Evolutionary conservation across 2,329 filamentous ascomycete genomes (phyloP), one percentile per base, ranked within the genome.

Genomic region (Pestalotiopsis sp.): DNA sequence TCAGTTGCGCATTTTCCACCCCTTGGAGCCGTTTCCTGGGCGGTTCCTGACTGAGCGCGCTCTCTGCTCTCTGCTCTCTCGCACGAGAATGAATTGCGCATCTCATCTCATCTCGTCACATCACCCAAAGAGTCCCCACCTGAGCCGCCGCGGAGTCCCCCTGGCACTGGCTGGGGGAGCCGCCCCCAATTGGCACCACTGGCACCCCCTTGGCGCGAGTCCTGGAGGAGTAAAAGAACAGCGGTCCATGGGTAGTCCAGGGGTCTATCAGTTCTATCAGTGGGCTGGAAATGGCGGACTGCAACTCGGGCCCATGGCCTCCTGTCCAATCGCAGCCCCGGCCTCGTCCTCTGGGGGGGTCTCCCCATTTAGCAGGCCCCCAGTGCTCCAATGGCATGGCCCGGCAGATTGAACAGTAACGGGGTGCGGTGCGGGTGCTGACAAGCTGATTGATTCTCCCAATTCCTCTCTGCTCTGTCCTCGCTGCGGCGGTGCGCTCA

Each of bases 241-340:
- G 45, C 45, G 45, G 31, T 20, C 45, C 59, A 62, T 45, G 20
- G 14, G 41, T 25, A 31, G 52, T 14, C 39, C 64, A 38, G 31
- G 64, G 64, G 52, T 60, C 64, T 60, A 66, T 59, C 56, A 36
- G 52, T 60, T 60, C 64, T 66, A 66, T 59, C 56, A 36, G 52
- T 60, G 64, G 64, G 13, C 31, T 52, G 45, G n/a, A 66, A 45
- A 66, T 66, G 64, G 56, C 52, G 56, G 52, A 59, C 23, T 67
- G 57, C 66, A 41, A 67, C 57, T 49, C 57, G 41, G 66, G 36
- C 66, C 38, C 23, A 36, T 39, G 31, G 25, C 6, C 5, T 31
- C 41, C 56, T 61, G 66, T 58, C 66, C 61, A 67, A 60, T 52
- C 31, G 57, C 14, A 61, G 27, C 58, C 66, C 66, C 58, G 39